Conservation (phyloP, 2,329 filamentous ascomycete species). For the Trichoderma sp. region DNA sequence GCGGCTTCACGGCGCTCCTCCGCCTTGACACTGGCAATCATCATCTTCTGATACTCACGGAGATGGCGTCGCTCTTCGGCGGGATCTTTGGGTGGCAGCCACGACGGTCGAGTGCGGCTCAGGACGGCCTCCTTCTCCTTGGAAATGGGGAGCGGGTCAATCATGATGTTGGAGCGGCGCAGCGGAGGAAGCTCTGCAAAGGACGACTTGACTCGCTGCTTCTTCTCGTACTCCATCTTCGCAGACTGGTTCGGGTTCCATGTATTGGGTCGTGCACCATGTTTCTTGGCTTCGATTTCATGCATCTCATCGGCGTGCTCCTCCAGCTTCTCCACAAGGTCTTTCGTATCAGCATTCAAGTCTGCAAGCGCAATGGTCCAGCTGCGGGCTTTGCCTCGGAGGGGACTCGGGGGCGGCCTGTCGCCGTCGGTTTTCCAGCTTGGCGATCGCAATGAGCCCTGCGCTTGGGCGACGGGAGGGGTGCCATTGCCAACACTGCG, state of each 20-base stretch:
- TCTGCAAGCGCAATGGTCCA: conserved; percentile 71
- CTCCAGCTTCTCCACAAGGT: conserved; percentile 76
- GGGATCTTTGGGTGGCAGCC: conserved; percentile 83
- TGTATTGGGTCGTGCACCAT: conserved; percentile 39
- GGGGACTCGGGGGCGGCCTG: conserved; percentile 38
- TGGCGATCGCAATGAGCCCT: conserved; percentile 59
- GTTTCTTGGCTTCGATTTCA: conserved; percentile 35
- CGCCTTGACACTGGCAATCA: conserved; percentile 60
- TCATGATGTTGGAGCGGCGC: conserved; percentile 74
- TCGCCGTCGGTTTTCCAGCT: conserved; percentile 48
- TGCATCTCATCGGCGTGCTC: conserved; percentile 67
- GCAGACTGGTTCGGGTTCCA: conserved; percentile 39
- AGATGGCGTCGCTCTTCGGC: conserved; percentile 88
- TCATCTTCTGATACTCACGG: conserved; percentile 81
- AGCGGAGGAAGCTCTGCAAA: conserved; percentile 68
- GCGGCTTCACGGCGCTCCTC: conserved; percentile 58
- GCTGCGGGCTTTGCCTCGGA: conserved; percentile 62
- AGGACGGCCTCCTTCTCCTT: conserved; percentile 85
- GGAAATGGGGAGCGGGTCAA: conserved; percentile 78
- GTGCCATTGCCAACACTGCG: conserved; percentile 64
- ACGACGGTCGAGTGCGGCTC: conserved; percentile 76
- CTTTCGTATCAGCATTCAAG: conserved; percentile 69
- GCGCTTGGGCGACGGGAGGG: conserved; percentile 56
- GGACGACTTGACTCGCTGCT: conserved; percentile 62
- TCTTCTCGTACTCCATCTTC: conserved; percentile 38